Percentiles rank a stretch among this genome's conserved stretches.
phyloP scores from a whole-genome alignment of 768 basidiomycete species.

The Macrolepiota fuliginosa region DNA sequence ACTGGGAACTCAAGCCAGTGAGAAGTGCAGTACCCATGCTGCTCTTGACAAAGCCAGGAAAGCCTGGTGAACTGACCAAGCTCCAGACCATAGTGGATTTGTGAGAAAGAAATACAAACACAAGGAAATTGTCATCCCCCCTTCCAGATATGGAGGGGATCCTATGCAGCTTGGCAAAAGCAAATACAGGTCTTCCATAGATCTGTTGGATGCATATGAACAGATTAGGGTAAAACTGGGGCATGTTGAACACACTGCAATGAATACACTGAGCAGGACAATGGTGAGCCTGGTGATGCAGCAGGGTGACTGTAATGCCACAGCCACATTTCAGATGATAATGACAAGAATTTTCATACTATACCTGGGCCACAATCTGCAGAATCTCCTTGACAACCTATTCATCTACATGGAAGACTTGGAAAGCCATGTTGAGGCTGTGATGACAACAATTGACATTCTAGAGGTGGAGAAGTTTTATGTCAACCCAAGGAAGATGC shows the following conservation, averaged over 20 bases:
- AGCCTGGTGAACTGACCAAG: conserved; percentile 12
- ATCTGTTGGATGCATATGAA: conserved; percentile 40
- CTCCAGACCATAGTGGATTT: conserved; percentile 33
- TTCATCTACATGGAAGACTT: conserved; percentile 21
- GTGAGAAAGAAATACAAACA: conserved; percentile 37
- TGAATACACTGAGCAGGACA: conserved; percentile 30
- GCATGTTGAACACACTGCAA: conserved; percentile 23
- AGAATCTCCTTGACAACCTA: conserved; percentile 17
- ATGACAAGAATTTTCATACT: conserved; percentile 22
- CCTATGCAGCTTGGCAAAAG: conserved; percentile 25
- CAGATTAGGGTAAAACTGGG: conserved; percentile 31
- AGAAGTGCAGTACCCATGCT: no score
- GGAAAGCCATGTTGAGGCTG: conserved; percentile 24
- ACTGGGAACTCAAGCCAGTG: no score
- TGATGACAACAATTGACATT: conserved; percentile 19
- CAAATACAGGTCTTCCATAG: conserved; percentile 30
- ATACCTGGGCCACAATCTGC: conserved; percentile 8
- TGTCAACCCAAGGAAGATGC: conserved; percentile 14
- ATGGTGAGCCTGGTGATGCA: conserved; percentile 37
- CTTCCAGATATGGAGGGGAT: conserved; percentile 41
- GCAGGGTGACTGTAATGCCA: conserved; percentile 21
- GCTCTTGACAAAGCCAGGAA: no score
- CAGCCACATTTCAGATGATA: conserved; percentile 32
- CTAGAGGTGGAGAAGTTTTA: conserved; percentile 25
- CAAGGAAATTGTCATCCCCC: conserved; percentile 30